A percentile compares a stretch with the other conserved stretches of the same genome.
These are phyloP conservation scores for Diplogelasinospora grovesii DNA, from an alignment of 495 filamentous ascomycete species.

Conservation along the genomic window DNA sequence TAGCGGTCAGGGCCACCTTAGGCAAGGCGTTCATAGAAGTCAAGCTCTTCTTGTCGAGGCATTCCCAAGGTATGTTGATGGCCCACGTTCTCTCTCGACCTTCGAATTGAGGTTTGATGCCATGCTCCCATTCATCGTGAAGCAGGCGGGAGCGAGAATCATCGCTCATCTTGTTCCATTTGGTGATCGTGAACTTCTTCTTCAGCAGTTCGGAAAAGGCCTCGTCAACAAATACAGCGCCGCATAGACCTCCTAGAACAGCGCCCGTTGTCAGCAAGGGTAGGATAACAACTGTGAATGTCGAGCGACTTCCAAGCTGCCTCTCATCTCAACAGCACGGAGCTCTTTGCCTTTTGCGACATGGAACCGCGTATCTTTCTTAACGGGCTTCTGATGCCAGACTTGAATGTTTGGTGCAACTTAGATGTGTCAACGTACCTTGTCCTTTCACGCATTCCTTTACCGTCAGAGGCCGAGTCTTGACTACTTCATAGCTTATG, in stretches of 20 bases:
- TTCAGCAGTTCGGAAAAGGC: slow-evolving; percentile 9
- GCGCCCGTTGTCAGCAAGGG: background rate
- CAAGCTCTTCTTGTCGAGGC: background rate
- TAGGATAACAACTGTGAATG: no score
- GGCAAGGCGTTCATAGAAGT: background rate
- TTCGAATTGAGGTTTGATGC: slow-evolving; percentile 13
- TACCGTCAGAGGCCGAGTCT: slow-evolving; percentile 4
- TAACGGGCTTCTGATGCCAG: no score
- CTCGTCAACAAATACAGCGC: slow-evolving; percentile 17
- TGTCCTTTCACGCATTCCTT: slow-evolving; percentile 15
- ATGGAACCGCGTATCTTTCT: no score
- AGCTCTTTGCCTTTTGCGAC: no score
- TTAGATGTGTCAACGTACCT: no score
- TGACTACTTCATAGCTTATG: slow-evolving; percentile 12
- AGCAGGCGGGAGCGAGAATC: background rate
- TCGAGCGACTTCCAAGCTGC: no score
- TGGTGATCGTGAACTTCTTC: background rate
- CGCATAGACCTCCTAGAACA: slow-evolving; percentile 11
- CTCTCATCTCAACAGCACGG: no score
- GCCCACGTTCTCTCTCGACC: background rate
- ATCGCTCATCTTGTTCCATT: slow-evolving; percentile 1
- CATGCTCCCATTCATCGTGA: slow-evolving; percentile 17
- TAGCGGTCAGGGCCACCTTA: background rate
- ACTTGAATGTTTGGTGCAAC: no score
- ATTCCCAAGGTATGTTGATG: background rate